Percentiles rank a stretch among this genome's conserved stretches.
Conservation (phyloP, 768 basidiomycete genomes). For the Trametes elegans region DNA sequence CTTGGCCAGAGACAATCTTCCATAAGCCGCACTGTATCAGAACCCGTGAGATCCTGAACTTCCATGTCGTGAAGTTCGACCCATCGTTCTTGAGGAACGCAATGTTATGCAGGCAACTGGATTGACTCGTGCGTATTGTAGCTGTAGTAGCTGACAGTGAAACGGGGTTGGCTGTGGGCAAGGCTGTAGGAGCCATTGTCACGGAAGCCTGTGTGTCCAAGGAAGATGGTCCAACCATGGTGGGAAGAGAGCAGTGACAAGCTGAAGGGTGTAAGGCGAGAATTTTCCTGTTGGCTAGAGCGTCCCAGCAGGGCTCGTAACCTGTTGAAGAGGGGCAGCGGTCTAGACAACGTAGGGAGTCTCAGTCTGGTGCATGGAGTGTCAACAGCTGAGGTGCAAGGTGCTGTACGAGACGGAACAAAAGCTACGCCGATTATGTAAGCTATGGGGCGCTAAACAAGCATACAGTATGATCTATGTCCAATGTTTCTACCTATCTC, state of each 20-base stretch:
- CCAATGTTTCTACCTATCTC: too few species aligned
- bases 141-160: background rate
- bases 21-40: background rate
- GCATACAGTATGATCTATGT: too few species aligned
- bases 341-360: too few species aligned
- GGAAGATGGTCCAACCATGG: background rate
- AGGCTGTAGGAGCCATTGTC: background rate
- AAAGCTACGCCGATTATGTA: too few species aligned
- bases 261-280: background rate
- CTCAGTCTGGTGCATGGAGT: too few species aligned
- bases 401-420: too few species aligned
- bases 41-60: background rate
- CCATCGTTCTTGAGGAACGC: background rate
- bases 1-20: background rate
- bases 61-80: background rate
- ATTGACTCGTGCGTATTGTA: background rate
- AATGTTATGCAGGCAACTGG: background rate
- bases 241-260: background rate
- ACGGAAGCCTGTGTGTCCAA: background rate
- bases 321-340: background rate
- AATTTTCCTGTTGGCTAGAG: conserved; percentile 4
- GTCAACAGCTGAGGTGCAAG: too few species aligned
- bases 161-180: background rate
- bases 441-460: too few species aligned
- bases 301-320: conserved; percentile 4